Conservation (phyloP, 768 basidiomycete genomes). For the Boletus pseudo-olivaceus region DNA sequence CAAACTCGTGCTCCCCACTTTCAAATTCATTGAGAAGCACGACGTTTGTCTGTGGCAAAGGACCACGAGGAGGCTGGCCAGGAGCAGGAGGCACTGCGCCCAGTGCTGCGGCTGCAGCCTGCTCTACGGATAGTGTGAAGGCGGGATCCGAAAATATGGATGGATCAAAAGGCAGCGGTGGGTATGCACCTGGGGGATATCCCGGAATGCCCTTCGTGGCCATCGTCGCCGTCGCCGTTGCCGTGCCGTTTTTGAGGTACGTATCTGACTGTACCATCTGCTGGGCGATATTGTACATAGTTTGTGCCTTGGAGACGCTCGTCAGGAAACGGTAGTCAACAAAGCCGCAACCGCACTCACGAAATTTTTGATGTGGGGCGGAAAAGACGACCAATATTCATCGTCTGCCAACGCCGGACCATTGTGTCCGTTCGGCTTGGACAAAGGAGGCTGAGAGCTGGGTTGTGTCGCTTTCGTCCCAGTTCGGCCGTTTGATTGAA, state of each 20-base stretch:
- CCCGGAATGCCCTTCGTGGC: constrained; percentile 35
- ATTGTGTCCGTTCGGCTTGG: constrained; percentile 23
- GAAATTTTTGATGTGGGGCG: constrained; percentile 65
- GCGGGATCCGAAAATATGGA: constrained; percentile 53
- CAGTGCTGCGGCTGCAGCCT: constrained; percentile 39
- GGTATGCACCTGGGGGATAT: constrained; percentile 41
- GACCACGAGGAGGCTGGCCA: constrained; percentile 32
- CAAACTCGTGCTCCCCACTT: constrained; percentile 34
- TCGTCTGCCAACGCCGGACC: constrained; percentile 42
- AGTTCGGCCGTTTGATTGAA: constrained; percentile 25
- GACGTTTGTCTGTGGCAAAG: constrained; percentile 32
- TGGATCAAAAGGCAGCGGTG: constrained; percentile 46
- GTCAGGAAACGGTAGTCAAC: constrained; percentile 27
- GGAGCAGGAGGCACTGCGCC: constrained; percentile 28
- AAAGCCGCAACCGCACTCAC: constrained; percentile 42
- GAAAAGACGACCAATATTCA: constrained; percentile 68
- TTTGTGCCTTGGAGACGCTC: constrained; percentile 45
- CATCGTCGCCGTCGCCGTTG: constrained; percentile 28
- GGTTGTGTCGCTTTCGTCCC: constrained; percentile 24
- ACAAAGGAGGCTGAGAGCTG: constrained; percentile 14
- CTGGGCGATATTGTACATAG: constrained; percentile 67
- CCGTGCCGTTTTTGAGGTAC: constrained; percentile 36
- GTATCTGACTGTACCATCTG: constrained; percentile 53
- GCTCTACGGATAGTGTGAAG: constrained; percentile 49
- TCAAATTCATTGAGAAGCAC: constrained; percentile 40